phyloP scores from a whole-genome alignment of 1,284 basidiomycete species.

The Cystobasidium pallidum region DNA sequence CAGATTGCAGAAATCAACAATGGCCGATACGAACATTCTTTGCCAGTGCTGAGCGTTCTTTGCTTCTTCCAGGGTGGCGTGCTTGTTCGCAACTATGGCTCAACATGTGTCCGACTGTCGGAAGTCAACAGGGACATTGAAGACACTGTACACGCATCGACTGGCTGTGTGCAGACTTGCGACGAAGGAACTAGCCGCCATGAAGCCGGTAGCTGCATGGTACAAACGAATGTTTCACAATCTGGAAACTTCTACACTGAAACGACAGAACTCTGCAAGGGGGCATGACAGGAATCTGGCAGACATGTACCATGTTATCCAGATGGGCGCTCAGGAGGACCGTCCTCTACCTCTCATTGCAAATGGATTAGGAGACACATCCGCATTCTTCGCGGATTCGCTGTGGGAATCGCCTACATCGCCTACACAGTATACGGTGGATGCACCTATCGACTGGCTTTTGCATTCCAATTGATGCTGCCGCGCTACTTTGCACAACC shows the following conservation, averaged over 20 bases:
- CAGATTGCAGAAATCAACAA: too few species aligned
- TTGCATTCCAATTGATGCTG: not conserved
- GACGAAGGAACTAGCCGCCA: conserved; percentile 7
- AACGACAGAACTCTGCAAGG: not conserved
- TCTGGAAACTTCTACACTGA: conserved; percentile 6
- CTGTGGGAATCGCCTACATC: conserved; percentile 14
- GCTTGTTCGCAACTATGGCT: conserved; percentile 22
- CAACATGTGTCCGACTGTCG: conserved; percentile 12
- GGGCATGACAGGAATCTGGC: not conserved
- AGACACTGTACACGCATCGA: conserved; percentile 11
- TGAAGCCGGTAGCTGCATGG: conserved; percentile 21
- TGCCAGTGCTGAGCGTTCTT: not conserved
- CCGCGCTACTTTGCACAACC: not conserved
- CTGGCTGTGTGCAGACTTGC: conserved; percentile 14
- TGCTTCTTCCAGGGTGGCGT: conserved; percentile 1
- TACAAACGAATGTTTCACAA: conserved; percentile 19
- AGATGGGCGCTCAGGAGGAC: not conserved
- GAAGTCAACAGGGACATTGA: not conserved
- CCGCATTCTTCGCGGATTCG: conserved; percentile 14
- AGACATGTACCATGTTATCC: not conserved
- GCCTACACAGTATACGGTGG: not conserved
- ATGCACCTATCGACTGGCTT: conserved; percentile 19
- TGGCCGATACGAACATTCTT: too few species aligned
- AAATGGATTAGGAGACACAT: not conserved
- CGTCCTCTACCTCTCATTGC: not conserved